Base-by-base conservation (phyloP, 805 yeast species). In the Lachancea cidri region DNA sequence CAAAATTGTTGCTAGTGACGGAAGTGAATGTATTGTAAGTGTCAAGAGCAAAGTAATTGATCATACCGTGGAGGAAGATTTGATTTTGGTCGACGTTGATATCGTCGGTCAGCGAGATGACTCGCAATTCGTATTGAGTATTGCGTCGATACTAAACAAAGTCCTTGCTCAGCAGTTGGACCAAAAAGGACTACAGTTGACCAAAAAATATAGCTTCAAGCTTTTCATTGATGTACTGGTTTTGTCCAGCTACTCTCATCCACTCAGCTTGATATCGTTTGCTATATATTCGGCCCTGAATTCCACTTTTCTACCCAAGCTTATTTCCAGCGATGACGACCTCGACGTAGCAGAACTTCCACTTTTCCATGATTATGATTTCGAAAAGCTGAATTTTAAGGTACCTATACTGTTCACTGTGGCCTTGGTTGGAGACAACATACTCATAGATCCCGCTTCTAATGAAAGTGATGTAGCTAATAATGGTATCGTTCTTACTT, bases 21-120 rank as follows among this genome's bases (percentile, higher is more conserved):
- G 98, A 17, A 78, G 87, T 46, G 98, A 93, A 64, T 87, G 96
- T 53, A 82, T 93, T 25, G 91, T 87, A 4, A 93, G 97, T 55
- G 74, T 91, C 36, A 93, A 93, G 64, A 77, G 89, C 9, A 83
- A 84, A 53, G 96, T 89, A 3, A 84, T 86, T 13, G 71, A 68
- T 36, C 65, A 64, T 42, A 51, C 63, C 4, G 63, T 47, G 44
- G 72, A 73, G 14, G 52, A 68, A 0, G 77, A 74, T 15, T 64
- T 86, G 29, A 67, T 89, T 7, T 79, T 79, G 34, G 80, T 88
- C 20, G 95, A 86, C 41, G 79, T 91, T 13, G 95, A 86, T 52
- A 74, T 84, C n/a, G 74, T 81, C 16, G 93, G 93, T 1, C 71
- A 74, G 53, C 73, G 93, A 58, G 95, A 87, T 50, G 94, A 86